These are phyloP conservation scores for Salix dunnii DNA, from an alignment of 345 rosid genomes.

Conservation along the genomic window DNA sequence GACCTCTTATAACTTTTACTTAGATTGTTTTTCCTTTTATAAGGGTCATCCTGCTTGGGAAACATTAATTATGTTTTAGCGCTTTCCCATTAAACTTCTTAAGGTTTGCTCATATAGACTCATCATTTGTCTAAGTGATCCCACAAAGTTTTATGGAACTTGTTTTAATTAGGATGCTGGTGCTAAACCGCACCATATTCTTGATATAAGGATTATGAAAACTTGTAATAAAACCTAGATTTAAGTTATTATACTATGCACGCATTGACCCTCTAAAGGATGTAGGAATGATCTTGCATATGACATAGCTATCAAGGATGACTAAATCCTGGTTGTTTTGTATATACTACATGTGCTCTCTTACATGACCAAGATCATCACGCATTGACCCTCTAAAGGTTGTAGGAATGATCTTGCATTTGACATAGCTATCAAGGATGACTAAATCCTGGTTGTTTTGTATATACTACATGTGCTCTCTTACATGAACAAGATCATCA, in stretches of 20 bases:
- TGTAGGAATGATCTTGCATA: no score
- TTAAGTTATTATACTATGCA: no score
- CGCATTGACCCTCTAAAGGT: background rate
- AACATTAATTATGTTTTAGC: background rate
- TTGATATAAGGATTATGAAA: background rate
- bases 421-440: background rate
- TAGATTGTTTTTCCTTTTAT: background rate
- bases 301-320: background rate
- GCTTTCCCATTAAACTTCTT: no score
- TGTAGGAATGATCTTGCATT: no score
- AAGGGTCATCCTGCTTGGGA: fast-evolving
- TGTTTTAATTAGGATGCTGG: background rate
- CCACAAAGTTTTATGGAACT: background rate
- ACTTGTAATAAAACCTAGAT: background rate
- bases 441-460: no score
- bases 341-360: no score
- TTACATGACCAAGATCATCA: no score
- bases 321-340: no score
- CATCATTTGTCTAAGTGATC: background rate
- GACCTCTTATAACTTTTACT: no score
- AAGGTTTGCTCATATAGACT: no score
- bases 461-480: no score
- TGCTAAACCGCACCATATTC: background rate
- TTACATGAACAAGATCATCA: no score
- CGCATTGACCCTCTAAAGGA: background rate